These are phyloP conservation scores for Sordariomycetes sp. DNA, from an alignment of 2,329 filamentous ascomycete species.

Conservation along the genomic window DNA sequence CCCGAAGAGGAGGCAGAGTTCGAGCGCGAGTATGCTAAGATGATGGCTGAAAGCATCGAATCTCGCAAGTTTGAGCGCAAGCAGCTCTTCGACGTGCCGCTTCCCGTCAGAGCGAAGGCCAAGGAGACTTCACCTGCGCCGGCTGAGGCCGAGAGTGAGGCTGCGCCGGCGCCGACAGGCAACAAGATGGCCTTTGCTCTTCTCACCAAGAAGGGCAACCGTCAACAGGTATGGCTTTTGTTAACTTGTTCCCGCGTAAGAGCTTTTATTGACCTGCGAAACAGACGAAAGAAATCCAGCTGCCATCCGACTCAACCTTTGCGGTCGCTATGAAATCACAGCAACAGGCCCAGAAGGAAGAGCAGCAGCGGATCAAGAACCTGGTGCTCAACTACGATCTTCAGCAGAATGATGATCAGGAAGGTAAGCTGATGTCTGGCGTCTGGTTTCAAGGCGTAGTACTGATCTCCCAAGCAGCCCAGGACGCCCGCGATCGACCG, in stretches of 20 bases:
- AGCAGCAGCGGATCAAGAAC: slow-evolving; percentile 97
- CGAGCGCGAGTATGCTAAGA: slow-evolving; percentile 92
- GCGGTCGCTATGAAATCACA: slow-evolving; percentile 94
- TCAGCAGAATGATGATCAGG: slow-evolving; percentile 68
- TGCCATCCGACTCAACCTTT: slow-evolving; percentile 87
- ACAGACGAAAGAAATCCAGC: slow-evolving; percentile 81
- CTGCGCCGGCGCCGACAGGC: slow-evolving; percentile 8
- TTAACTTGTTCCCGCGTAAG: too few species aligned
- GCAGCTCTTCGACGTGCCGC: slow-evolving; percentile 86
- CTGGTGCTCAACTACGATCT: slow-evolving; percentile 94
- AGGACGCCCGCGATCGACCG: slow-evolving; percentile 38
- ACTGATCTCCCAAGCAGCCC: slow-evolving; percentile 24
- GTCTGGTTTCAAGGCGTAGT: slow-evolving; percentile 24
- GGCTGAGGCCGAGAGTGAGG: slow-evolving; percentile 13
- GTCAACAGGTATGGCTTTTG: slow-evolving; percentile 72
- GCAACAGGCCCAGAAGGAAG: slow-evolving; percentile 88
- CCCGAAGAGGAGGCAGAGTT: slow-evolving; percentile 95
- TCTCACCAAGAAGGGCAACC: slow-evolving; percentile 90
- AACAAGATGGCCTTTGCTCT: slow-evolving; percentile 93
- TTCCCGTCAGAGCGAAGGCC: slow-evolving; percentile 72
- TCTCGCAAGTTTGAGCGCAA: slow-evolving; percentile 95
- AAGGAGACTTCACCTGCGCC: slow-evolving; percentile 42
- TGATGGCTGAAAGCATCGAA: slow-evolving; percentile 96
- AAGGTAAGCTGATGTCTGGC: slow-evolving; percentile 53
- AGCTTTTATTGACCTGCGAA: too few species aligned